Conservation (phyloP, 2,329 filamentous ascomycete genomes). For the Botrytis deweyae region DNA sequence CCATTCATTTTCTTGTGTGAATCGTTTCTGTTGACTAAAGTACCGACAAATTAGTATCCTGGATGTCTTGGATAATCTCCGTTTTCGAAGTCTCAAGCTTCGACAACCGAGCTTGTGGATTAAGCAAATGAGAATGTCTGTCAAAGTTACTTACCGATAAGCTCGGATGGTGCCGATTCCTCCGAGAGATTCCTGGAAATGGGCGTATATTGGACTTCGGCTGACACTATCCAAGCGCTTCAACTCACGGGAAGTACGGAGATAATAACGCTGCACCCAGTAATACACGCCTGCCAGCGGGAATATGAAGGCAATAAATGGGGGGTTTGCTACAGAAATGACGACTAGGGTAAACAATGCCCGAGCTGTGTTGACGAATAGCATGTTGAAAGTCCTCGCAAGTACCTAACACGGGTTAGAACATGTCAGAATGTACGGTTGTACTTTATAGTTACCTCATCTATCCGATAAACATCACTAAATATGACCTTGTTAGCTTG, state of each 20-base stretch:
- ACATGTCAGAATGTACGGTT: conserved; percentile 22
- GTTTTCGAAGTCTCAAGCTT: not conserved
- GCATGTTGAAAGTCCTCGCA: conserved; percentile 96
- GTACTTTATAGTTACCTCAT: conserved; percentile 33
- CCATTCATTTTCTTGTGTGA: conserved; percentile 94
- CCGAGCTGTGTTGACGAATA: conserved; percentile 73
- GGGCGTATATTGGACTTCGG: conserved; percentile 93
- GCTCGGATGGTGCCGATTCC: conserved; percentile 94
- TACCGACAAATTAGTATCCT: conserved; percentile 9
- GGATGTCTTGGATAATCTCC: conserved; percentile 6
- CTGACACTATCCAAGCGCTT: conserved; percentile 95
- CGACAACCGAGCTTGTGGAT: conserved; percentile 2
- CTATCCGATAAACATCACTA: conserved; percentile 53
- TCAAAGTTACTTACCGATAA: conserved; percentile 55
- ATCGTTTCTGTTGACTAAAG: conserved; percentile 69
- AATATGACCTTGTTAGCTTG: conserved; percentile 12
- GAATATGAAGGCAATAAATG: conserved; percentile 76
- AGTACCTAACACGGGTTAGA: conserved; percentile 87
- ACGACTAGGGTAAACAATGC: conserved; percentile 83
- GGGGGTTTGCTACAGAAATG: conserved; percentile 78
- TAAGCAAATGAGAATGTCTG: not conserved
- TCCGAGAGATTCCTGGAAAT: conserved; percentile 95
- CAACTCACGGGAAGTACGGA: conserved; percentile 91
- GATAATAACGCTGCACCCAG: conserved; percentile 95
- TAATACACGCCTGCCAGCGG: conserved; percentile 80